Evolutionary conservation across 2,329 filamentous ascomycete species (phyloP).

Genomic region (Fusarium napiforme): DNA sequence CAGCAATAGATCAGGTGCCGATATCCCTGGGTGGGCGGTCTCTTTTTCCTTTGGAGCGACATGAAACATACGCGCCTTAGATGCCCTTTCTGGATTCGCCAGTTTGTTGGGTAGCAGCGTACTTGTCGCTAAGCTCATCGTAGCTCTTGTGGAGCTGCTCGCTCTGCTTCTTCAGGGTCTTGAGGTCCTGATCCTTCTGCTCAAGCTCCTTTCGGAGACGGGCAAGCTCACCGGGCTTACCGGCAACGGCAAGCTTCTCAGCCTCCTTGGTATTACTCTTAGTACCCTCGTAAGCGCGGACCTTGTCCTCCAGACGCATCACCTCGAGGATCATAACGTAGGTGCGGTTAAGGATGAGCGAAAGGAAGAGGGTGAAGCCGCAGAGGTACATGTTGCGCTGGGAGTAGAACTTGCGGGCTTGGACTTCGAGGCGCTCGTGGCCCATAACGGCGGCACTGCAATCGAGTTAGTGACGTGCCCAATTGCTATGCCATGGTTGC

Average conservation of each 20-base stretch:
- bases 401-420: slow-evolving; percentile 99
- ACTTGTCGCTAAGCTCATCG: slow-evolving; percentile 84
- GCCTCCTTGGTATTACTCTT: slow-evolving; percentile 71
- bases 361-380: slow-evolving; percentile 98
- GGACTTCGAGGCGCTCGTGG: slow-evolving; percentile 95
- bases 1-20: background rate
- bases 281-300: slow-evolving; percentile 79
- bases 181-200: slow-evolving; percentile 84
- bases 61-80: slow-evolving; percentile 46
- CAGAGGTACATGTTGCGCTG: slow-evolving; percentile 99
- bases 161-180: slow-evolving; percentile 91
- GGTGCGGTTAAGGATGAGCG: slow-evolving; percentile 97
- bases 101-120: slow-evolving; percentile 67
- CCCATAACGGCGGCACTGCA: slow-evolving; percentile 77
- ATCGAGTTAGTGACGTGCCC: slow-evolving; percentile 34
- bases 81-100: slow-evolving; percentile 68
- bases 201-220: slow-evolving; percentile 76
- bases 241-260: slow-evolving; percentile 76
- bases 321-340: slow-evolving; percentile 97
- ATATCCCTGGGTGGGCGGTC: background rate
- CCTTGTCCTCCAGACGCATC: slow-evolving; percentile 89
- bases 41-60: background rate
- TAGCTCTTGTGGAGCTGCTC: slow-evolving; percentile 87
- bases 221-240: slow-evolving; percentile 80
- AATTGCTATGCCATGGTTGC: background rate